phyloP scores from a whole-genome alignment of 2,329 filamentous ascomycete species.

The Myriosclerotinia scirpicola region DNA sequence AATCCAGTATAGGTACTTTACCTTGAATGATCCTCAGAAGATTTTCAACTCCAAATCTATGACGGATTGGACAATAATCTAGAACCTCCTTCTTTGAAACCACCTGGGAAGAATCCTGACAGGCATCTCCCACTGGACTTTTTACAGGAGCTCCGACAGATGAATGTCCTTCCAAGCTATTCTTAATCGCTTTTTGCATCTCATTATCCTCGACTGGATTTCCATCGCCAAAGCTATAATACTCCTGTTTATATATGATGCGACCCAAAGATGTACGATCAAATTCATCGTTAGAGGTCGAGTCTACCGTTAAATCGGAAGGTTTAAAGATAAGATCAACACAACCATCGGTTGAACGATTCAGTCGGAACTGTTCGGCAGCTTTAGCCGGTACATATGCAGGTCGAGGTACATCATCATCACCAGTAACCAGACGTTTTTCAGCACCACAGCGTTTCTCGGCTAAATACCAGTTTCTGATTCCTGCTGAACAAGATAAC shows the following conservation, averaged over 20 bases:
- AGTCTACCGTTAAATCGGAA: background rate
- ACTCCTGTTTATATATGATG: background rate
- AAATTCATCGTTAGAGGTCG: background rate
- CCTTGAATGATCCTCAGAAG: slow-evolving; percentile 60
- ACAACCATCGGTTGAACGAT: background rate
- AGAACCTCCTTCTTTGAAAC: slow-evolving; percentile 37
- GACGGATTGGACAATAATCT: slow-evolving; percentile 65
- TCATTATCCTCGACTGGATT: background rate
- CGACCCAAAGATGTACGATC: slow-evolving; percentile 6
- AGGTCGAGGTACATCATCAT: slow-evolving; percentile 44
- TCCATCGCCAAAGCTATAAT: background rate
- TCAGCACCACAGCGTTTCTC: slow-evolving; percentile 44
- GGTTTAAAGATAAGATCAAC: background rate
- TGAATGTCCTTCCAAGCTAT: background rate
- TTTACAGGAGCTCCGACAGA: background rate
- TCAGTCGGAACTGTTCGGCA: background rate
- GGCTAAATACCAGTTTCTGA: slow-evolving; percentile 56
- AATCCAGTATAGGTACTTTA: slow-evolving; percentile 57
- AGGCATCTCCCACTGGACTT: background rate
- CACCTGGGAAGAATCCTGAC: background rate
- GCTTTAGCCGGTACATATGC: background rate
- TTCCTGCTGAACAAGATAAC: slow-evolving; percentile 55
- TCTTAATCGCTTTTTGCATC: background rate
- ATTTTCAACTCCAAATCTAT: slow-evolving; percentile 62
- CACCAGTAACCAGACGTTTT: slow-evolving; percentile 46